Conservation (phyloP, 78 protist species). For the Cyanophora paradoxa region DNA sequence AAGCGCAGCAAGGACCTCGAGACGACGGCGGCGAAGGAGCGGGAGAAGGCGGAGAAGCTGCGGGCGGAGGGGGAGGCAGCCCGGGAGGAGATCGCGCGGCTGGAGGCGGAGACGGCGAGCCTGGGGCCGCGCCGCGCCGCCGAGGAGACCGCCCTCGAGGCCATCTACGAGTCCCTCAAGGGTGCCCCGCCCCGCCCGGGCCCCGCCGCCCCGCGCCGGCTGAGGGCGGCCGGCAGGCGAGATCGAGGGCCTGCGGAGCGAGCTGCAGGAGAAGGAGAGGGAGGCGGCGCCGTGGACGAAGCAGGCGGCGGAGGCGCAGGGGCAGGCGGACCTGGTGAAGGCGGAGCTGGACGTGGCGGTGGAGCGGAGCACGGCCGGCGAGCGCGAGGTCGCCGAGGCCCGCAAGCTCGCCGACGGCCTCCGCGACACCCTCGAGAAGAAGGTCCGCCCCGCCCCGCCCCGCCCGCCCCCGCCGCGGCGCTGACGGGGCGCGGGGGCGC, state of each 20-base stretch:
- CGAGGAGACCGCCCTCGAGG: constrained; percentile 42
- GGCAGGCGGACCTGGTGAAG: background rate
- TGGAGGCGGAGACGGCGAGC: constrained; percentile 4
- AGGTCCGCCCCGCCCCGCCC: background rate
- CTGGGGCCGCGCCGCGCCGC: background rate
- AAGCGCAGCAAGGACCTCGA: no score
- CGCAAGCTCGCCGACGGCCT: no score
- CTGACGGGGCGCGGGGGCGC: no score
- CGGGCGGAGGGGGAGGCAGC: background rate
- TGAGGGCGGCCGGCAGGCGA: constrained; percentile 27
- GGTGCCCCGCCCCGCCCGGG: constrained; percentile 25
- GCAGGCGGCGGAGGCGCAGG: background rate
- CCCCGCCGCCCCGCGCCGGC: constrained; percentile 38
- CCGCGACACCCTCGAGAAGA: background rate
- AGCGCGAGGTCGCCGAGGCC: background rate
- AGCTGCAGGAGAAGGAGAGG: constrained; percentile 14
- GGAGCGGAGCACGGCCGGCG: background rate
- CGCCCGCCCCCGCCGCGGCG: background rate
- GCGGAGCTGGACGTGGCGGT: constrained; percentile 8
- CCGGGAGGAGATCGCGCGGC: background rate
- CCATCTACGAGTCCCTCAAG: constrained; percentile 34
- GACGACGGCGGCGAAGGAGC: background rate
- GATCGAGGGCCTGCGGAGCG: constrained; percentile 14
- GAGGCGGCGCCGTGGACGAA: constrained; percentile 14
- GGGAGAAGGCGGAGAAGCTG: constrained; percentile 17